Conservation (phyloP, 1,139 yeast genomes). For the Yamadazyma aaseri region DNA sequence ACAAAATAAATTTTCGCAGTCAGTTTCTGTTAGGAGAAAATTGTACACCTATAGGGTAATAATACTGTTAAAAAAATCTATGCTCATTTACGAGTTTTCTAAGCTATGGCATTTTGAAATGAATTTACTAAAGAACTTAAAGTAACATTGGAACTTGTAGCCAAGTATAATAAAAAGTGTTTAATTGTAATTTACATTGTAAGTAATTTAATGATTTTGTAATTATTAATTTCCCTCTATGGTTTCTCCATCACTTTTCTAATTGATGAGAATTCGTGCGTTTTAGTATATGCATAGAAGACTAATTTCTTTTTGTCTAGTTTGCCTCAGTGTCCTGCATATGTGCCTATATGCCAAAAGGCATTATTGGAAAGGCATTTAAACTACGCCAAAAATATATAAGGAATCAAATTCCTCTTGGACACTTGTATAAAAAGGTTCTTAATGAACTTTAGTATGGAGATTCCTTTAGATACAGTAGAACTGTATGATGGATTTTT, state of each 20-base stretch:
- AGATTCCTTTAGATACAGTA: conserved; percentile 13
- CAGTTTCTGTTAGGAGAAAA: conserved; percentile 6
- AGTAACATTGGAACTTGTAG: no score
- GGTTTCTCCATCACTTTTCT: conserved; percentile 1
- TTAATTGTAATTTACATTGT: no score
- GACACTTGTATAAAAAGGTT: not conserved
- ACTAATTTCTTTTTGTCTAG: conserved; percentile 1
- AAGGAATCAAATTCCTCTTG: not conserved
- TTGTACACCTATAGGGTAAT: no score
- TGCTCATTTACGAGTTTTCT: no score
- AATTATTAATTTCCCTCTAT: no score
- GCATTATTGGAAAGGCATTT: conserved; percentile 5
- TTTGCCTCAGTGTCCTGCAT: conserved; percentile 6
- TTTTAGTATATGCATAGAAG: conserved; percentile 3
- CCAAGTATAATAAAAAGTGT: no score
- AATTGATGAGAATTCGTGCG: not conserved
- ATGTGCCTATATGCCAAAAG: conserved; percentile 1
- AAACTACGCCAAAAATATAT: conserved; percentile 1
- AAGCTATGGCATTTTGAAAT: no score
- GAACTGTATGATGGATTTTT: conserved; percentile 34
- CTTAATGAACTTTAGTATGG: not conserved
- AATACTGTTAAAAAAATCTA: no score
- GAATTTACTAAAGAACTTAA: no score
- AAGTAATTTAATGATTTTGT: no score
- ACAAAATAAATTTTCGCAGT: conserved; percentile 7